These are phyloP conservation scores for Leonotis leonurus DNA, from an alignment of 257 asterid species.

Conservation along the genomic window DNA sequence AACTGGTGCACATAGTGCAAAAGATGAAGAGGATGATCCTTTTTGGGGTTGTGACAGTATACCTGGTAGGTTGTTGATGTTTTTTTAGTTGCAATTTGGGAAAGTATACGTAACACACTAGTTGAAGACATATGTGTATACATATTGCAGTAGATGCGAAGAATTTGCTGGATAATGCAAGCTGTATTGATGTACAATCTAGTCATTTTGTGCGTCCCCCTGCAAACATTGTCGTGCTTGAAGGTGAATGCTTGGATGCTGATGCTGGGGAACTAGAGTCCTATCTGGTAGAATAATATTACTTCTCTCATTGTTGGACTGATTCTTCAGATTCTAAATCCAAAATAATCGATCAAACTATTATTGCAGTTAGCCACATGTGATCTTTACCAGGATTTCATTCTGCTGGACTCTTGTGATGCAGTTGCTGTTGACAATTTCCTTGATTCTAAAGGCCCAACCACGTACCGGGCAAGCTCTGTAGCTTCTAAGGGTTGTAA, in stretches of 20 bases:
- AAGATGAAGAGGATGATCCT: constrained; percentile 46
- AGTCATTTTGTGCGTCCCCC: constrained; percentile 66
- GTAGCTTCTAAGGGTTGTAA: constrained; percentile 40
- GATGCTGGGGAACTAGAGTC: constrained; percentile 94
- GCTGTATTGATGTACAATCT: constrained; percentile 30
- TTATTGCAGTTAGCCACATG: constrained; percentile 70
- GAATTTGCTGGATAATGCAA: constrained; percentile 44
- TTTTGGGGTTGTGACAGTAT: constrained; percentile 80
- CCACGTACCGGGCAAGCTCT: constrained; percentile 34
- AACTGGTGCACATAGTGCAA: constrained; percentile 29
- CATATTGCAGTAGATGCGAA: constrained; percentile 65
- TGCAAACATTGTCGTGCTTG: constrained; percentile 87
- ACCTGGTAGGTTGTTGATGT: constrained; percentile 46
- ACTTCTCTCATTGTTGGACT: not conserved
- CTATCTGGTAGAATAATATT: constrained; percentile 56
- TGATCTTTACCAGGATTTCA: constrained; percentile 80
- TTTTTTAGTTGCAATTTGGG: constrained; percentile 13
- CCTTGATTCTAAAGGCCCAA: constrained; percentile 39
- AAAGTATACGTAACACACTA: not conserved
- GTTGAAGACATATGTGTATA: constrained; percentile 16
- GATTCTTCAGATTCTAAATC: not conserved
- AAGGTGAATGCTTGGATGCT: constrained; percentile 92
- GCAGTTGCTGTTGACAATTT: constrained; percentile 58
- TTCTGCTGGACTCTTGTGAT: constrained; percentile 74
- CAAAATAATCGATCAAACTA: constrained; percentile 1